These are phyloP conservation scores for Penicillium verrucosum DNA, from an alignment of 2,329 filamentous ascomycete genomes.

Conservation along the genomic window DNA sequence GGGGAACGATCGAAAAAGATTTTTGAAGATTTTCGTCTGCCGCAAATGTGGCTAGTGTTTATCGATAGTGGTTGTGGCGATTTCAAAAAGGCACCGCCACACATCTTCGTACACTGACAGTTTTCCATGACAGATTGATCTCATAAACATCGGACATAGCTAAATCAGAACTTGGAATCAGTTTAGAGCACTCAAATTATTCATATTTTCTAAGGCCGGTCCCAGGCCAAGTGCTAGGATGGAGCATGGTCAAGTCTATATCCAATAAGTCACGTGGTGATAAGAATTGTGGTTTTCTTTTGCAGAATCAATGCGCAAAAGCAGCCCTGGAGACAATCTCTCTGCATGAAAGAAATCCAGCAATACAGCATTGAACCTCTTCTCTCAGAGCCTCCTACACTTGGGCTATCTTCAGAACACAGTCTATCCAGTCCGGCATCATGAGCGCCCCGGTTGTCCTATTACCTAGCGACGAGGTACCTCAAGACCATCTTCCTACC, in stretches of 20 bases:
- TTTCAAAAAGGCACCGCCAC: background rate
- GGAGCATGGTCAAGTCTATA: background rate
- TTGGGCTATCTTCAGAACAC: background rate
- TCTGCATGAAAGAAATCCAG: background rate
- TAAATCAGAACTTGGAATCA: background rate
- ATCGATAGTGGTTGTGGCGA: constrained; percentile 36
- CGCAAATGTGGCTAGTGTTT: constrained; percentile 33
- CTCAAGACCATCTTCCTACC: constrained; percentile 63
- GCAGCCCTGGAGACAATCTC: background rate
- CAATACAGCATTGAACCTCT: background rate
- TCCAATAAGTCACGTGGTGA: constrained; percentile 26
- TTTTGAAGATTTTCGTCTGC: constrained; percentile 35
- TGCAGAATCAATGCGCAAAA: background rate
- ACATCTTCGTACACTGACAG: too few species aligned
- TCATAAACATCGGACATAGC: too few species aligned
- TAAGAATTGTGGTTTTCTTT: constrained; percentile 24
- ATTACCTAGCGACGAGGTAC: constrained; percentile 76
- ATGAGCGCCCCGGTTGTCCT: constrained; percentile 66
- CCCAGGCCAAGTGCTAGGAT: background rate
- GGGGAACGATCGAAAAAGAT: constrained; percentile 31
- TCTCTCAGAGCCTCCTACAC: background rate
- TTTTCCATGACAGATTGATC: background rate
- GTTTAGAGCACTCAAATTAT: background rate
- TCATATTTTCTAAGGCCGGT: background rate
- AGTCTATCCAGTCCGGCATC: constrained; percentile 11